Conservation (phyloP, 2,329 filamentous ascomycete species). For the Phialemonium atrogriseum region DNA sequence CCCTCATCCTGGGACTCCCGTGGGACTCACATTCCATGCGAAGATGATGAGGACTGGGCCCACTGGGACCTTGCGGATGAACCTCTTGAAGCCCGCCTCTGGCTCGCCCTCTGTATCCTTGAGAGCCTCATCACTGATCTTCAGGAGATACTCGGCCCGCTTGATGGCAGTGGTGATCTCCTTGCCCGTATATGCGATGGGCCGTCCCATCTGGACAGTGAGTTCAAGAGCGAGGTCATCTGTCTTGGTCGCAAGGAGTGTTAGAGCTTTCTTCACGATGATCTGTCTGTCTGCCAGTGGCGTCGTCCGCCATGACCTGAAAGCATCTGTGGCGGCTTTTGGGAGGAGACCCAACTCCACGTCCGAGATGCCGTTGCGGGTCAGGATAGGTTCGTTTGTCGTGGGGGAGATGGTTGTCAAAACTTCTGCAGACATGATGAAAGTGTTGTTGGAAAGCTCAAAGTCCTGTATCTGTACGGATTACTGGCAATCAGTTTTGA, state of each 20-base stretch:
- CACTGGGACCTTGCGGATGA: slow-evolving; percentile 79
- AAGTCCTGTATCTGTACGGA: not conserved
- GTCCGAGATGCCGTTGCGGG: slow-evolving; percentile 64
- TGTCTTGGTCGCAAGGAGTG: slow-evolving; percentile 59
- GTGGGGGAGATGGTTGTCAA: slow-evolving; percentile 80
- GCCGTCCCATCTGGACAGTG: slow-evolving; percentile 91
- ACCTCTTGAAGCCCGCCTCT: slow-evolving; percentile 84
- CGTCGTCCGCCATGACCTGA: slow-evolving; percentile 68
- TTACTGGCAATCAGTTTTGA: no score
- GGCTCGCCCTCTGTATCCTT: slow-evolving; percentile 73
- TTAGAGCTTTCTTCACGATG: slow-evolving; percentile 73
- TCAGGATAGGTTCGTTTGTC: slow-evolving; percentile 77
- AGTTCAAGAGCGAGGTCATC: slow-evolving; percentile 78
- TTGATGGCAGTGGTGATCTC: slow-evolving; percentile 82
- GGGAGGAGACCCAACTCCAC: slow-evolving; percentile 66
- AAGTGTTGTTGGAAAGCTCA: not conserved
- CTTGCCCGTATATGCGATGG: slow-evolving; percentile 76
- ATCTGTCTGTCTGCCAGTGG: slow-evolving; percentile 65
- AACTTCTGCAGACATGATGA: slow-evolving; percentile 53
- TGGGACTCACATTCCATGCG: slow-evolving; percentile 77
- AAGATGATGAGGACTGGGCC: slow-evolving; percentile 86
- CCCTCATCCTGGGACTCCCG: slow-evolving; percentile 3
- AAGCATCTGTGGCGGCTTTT: slow-evolving; percentile 63
- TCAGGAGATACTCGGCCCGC: slow-evolving; percentile 77
- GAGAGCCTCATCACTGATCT: slow-evolving; percentile 70